These are phyloP conservation scores for Craterostigma plantagineum DNA, from an alignment of 257 asterid genomes.

Conservation along the genomic window DNA sequence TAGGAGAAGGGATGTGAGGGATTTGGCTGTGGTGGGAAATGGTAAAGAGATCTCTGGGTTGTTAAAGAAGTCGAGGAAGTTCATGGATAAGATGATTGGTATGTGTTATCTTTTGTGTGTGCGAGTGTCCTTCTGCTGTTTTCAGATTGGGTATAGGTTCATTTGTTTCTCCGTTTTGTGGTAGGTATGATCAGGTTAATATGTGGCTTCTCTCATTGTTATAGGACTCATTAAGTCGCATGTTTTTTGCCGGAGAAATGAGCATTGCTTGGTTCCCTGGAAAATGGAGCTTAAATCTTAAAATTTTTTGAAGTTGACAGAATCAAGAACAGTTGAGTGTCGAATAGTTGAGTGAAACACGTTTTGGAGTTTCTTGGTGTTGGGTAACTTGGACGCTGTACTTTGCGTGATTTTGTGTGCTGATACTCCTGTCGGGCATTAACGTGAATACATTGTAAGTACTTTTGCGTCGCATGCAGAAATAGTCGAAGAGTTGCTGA, in stretches of 20 bases:
- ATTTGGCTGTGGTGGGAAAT: slow-evolving; percentile 37
- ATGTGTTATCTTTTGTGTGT: slow-evolving; percentile 8
- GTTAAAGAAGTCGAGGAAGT: slow-evolving; percentile 32
- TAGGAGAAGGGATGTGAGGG: slow-evolving; percentile 38
- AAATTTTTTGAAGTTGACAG: too few species aligned
- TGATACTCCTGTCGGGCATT: not conserved
- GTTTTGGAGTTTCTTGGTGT: too few species aligned
- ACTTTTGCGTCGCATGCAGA: slow-evolving; percentile 18
- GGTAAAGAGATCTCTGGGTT: slow-evolving; percentile 38
- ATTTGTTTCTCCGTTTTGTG: too few species aligned
- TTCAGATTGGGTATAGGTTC: not conserved
- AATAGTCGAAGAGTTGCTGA: slow-evolving; percentile 35
- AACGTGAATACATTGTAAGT: not conserved
- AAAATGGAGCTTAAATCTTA: too few species aligned
- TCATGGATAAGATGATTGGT: slow-evolving; percentile 54
- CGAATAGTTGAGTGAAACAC: too few species aligned
- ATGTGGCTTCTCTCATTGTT: too few species aligned
- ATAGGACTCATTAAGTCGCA: not conserved
- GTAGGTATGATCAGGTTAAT: too few species aligned
- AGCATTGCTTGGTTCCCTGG: too few species aligned
- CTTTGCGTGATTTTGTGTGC: too few species aligned
- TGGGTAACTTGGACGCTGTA: too few species aligned
- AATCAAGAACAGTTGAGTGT: too few species aligned
- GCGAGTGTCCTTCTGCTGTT: not conserved
- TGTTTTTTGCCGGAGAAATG: too few species aligned